Conservation (phyloP, 2,329 filamentous ascomycete species). For the Cladosporium colombiae region DNA sequence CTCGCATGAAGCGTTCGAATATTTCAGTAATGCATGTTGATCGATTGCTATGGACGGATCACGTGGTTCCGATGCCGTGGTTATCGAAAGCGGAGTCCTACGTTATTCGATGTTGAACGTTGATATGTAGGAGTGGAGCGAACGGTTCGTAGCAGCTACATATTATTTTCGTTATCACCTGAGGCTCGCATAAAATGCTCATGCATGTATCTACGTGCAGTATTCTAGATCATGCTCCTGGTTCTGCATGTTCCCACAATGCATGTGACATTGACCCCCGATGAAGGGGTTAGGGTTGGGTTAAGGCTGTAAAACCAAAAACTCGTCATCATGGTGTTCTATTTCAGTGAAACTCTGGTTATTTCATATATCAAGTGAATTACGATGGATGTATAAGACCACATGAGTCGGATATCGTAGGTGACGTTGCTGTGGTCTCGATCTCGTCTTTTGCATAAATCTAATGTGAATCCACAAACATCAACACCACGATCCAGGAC, state of each 20-base stretch:
- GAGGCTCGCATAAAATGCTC: background rate
- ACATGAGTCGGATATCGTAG: fast-evolving
- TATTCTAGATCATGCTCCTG: no score
- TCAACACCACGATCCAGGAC: background rate
- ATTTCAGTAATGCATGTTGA: background rate
- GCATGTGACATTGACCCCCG: no score
- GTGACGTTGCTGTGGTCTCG: background rate
- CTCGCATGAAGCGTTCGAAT: background rate
- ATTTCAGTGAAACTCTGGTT: background rate
- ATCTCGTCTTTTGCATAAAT: background rate
- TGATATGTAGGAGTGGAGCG: background rate
- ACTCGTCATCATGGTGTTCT: background rate
- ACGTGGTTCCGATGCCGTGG: background rate
- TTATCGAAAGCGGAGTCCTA: background rate
- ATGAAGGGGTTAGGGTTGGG: background rate
- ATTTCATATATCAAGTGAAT: background rate
- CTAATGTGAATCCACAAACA: background rate
- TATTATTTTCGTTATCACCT: fast-evolving
- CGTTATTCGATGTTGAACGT: background rate
- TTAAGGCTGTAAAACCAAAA: background rate
- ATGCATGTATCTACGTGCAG: no score
- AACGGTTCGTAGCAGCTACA: background rate
- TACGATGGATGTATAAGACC: fast-evolving
- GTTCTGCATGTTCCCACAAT: no score
- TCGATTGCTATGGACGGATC: background rate